phyloP scores from a whole-genome alignment of 371 early-diverging fungal genomes.

The Nematocida homosporus region DNA sequence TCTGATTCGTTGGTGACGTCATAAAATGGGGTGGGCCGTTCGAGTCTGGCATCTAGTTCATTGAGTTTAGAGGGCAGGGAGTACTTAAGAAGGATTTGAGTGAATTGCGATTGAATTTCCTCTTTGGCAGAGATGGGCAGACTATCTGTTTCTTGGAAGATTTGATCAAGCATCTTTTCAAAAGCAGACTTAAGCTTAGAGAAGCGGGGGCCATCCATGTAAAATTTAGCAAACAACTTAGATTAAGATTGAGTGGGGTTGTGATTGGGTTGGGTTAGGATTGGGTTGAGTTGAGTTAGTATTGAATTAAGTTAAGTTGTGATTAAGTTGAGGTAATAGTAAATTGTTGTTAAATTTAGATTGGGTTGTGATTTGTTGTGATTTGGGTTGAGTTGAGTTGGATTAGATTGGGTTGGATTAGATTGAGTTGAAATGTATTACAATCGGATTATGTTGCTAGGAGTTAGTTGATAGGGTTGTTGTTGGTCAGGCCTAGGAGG shows the following conservation, averaged over 20 bases:
- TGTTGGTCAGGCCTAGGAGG: no score
- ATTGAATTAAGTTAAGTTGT: no score
- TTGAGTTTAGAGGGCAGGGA: slow-evolving; percentile 45
- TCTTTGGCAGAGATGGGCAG: slow-evolving; percentile 15
- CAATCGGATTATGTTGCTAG: no score
- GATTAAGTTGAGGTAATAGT: neutral
- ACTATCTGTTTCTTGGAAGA: slow-evolving; percentile 25
- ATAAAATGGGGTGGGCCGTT: slow-evolving; percentile 3
- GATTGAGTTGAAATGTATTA: no score
- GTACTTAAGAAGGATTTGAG: slow-evolving; percentile 53
- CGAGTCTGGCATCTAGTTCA: slow-evolving; percentile 33
- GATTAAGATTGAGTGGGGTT: no score
- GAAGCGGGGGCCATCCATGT: slow-evolving; percentile 37
- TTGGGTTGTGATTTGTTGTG: neutral
- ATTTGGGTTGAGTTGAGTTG: no score
- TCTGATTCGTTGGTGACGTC: slow-evolving; percentile 17
- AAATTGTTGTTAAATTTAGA: neutral
- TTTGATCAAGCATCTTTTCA: slow-evolving; percentile 44
- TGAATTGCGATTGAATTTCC: slow-evolving; percentile 29
- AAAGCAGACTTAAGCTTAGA: slow-evolving; percentile 40
- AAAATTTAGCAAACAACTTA: neutral
- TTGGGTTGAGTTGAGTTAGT: no score
- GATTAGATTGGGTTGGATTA: no score
- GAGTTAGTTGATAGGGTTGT: no score
- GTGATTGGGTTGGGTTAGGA: no score